phyloP scores from a whole-genome alignment of 495 filamentous ascomycete species.

The Aspergillus coremiiformis region DNA sequence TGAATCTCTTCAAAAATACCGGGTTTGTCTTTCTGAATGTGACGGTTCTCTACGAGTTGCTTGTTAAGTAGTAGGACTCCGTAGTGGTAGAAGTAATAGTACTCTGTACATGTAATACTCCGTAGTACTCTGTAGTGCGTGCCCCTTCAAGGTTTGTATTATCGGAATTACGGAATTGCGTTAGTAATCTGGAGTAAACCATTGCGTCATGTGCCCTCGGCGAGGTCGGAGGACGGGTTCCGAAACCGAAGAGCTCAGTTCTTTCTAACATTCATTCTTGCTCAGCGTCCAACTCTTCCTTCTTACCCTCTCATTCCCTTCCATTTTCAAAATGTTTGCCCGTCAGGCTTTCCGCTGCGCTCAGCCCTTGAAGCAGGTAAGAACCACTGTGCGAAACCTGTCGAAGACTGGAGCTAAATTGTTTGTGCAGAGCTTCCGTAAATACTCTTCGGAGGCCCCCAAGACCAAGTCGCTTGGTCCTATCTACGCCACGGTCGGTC shows the following conservation, averaged over 20 bases:
- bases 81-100: too few species aligned
- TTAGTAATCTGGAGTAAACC: conserved; percentile 8
- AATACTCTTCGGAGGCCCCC: conserved; percentile 43
- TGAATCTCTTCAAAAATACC: conserved; percentile 37
- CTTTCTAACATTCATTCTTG: too few species aligned
- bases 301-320: conserved; percentile 8
- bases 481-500: conserved; percentile 34
- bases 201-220: conserved; percentile 20
- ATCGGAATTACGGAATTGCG: not conserved
- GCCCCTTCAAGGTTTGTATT: too few species aligned
- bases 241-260: conserved; percentile 1
- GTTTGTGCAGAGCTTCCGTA: conserved; percentile 39
- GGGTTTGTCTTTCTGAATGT: conserved; percentile 27
- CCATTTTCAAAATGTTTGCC: conserved; percentile 43
- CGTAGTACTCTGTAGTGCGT: too few species aligned
- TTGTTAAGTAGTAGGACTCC: not conserved
- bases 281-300: conserved; percentile 9
- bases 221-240: conserved; percentile 6
- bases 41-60: not conserved
- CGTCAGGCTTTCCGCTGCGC: conserved; percentile 43
- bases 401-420: not conserved
- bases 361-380: conserved; percentile 44
- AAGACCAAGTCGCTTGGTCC: conserved; percentile 36
- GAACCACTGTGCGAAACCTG: not conserved
- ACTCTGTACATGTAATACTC: too few species aligned